Conservation (phyloP, 495 filamentous ascomycete species). For the Neurospora sp. region DNA sequence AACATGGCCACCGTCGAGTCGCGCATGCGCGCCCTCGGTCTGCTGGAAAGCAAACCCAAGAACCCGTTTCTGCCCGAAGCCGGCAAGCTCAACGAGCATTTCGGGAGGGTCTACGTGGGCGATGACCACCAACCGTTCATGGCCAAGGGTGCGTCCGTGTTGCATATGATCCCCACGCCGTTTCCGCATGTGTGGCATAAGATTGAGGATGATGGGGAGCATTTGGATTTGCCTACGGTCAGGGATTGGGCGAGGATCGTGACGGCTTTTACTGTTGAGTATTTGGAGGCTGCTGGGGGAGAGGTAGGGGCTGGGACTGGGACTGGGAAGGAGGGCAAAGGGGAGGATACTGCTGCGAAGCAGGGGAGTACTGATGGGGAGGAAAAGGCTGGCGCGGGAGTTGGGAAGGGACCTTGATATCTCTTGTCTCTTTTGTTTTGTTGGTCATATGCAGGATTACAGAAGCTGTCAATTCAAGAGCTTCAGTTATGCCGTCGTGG, state of each 20-base stretch:
- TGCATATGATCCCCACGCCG: conserved; percentile 72
- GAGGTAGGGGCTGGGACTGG: background rate
- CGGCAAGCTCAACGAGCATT: conserved; percentile 39
- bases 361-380: background rate
- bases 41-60: conserved; percentile 26
- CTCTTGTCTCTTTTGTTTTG: background rate
- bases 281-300: conserved; percentile 46
- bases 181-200: conserved; percentile 81
- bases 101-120: conserved; percentile 36
- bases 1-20: conserved; percentile 57
- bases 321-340: background rate
- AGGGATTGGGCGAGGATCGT: conserved; percentile 76
- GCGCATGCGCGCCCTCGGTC: conserved; percentile 46
- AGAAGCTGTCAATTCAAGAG: background rate
- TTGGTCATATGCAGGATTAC: background rate
- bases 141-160: conserved; percentile 61
- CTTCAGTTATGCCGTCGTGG: background rate
- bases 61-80: conserved; percentile 38
- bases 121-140: conserved; percentile 89
- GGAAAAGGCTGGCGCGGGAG: background rate
- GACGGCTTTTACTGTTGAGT: conserved; percentile 74
- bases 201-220: conserved; percentile 67
- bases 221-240: conserved; percentile 67
- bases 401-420: background rate
- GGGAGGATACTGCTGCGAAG: background rate